phyloP scores from a whole-genome alignment of 2,329 filamentous ascomycete species.

The Aureobasidium uvarum region DNA sequence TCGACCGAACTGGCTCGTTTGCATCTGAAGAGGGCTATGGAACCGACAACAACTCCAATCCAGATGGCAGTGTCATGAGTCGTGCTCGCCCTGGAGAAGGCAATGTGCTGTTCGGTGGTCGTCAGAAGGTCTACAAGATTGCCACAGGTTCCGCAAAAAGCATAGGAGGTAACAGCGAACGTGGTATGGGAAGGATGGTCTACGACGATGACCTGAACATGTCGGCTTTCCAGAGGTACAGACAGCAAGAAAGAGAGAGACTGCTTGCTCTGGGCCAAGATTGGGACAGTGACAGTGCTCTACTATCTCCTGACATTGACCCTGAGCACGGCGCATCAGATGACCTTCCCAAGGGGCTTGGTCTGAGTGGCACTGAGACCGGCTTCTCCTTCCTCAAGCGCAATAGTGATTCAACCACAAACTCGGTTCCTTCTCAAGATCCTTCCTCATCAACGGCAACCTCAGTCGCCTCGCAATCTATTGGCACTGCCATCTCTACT shows the following conservation, averaged over 20 bases:
- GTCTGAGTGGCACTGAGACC: conserved; percentile 19
- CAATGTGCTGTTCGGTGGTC: conserved; percentile 89
- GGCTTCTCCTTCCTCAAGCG: conserved; percentile 62
- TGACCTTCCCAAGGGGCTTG: conserved; percentile 31
- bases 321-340: conserved; percentile 41
- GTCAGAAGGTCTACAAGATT: conserved; percentile 94
- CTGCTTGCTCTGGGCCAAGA: conserved; percentile 42
- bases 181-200: conserved; percentile 62
- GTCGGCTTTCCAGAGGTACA: conserved; percentile 79
- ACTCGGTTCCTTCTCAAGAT: conserved; percentile 65
- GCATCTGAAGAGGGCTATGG: conserved; percentile 59
- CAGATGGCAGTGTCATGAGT: conserved; percentile 73
- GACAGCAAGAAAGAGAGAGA: conserved; percentile 54
- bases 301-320: conserved; percentile 25
- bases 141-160: conserved; percentile 53
- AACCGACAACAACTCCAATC: conserved; percentile 63
- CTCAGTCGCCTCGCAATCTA: conserved; percentile 72
- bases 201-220: conserved; percentile 85
- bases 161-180: conserved; percentile 38
- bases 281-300: conserved; percentile 27
- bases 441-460: conserved; percentile 79
- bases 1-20: conserved; percentile 62
- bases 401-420: conserved; percentile 81
- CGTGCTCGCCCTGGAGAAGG: conserved; percentile 80
- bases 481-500: conserved; percentile 41